These are phyloP conservation scores for Lindgomyces ingoldianus DNA, from an alignment of 495 filamentous ascomycete genomes.

Conservation along the genomic window DNA sequence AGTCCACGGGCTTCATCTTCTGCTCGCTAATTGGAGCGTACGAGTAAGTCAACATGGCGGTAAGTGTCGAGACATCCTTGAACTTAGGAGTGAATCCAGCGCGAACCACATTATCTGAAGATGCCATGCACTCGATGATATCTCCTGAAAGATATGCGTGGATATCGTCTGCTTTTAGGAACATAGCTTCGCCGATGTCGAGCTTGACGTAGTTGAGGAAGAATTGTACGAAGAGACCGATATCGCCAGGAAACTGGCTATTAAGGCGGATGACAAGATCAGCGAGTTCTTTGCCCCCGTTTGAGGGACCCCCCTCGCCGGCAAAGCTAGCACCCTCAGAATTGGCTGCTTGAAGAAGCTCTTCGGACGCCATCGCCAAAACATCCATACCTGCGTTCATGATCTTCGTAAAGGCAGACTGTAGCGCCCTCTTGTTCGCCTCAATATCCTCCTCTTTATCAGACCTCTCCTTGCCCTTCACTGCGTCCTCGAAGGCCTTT, in stretches of 20 bases:
- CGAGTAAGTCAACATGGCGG: constrained; percentile 87
- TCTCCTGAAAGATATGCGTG: constrained; percentile 96
- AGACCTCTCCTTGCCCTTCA: constrained; percentile 66
- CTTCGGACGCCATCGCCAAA: constrained; percentile 62
- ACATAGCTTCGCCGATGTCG: constrained; percentile 88
- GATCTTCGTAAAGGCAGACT: constrained; percentile 68
- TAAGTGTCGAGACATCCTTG: constrained; percentile 92
- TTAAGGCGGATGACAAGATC: constrained; percentile 75
- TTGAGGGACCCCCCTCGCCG: constrained; percentile 59
- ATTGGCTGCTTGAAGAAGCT: constrained; percentile 71
- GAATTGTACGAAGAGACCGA: constrained; percentile 77
- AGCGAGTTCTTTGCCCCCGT: constrained; percentile 67
- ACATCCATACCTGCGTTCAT: constrained; percentile 73
- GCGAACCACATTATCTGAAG: constrained; percentile 95
- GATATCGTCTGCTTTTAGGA: constrained; percentile 92
- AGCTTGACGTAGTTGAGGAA: constrained; percentile 82
- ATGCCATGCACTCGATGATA: constrained; percentile 98
- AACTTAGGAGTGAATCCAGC: constrained; percentile 98
- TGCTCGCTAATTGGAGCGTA: constrained; percentile 93
- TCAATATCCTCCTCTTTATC: constrained; percentile 57
- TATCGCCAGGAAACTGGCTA: constrained; percentile 72
- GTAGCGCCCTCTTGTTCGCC: constrained; percentile 79
- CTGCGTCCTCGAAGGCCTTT: constrained; percentile 64
- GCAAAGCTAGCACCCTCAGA: constrained; percentile 63
- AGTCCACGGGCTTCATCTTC: constrained; percentile 83